Evolutionary conservation across 139 green algal genomes (phyloP), one percentile per base, ranked within the genome.

Genomic region (Pseudopediastrum boryanum): DNA sequence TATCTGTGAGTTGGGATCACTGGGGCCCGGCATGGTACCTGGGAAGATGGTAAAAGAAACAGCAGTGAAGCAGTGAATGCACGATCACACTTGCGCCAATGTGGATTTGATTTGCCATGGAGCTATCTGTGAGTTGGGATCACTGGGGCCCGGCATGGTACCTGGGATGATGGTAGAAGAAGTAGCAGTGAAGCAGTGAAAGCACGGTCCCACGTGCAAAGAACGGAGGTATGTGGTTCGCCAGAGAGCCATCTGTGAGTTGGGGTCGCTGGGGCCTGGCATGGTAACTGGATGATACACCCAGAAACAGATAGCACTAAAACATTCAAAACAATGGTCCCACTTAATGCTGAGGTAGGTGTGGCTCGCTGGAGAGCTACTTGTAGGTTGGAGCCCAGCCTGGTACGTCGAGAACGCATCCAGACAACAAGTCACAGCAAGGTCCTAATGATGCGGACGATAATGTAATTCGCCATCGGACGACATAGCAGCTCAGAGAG

Each of bases 341-440:
- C 19, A 5, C 16, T 16, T 21, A n/a, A 16, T n/a, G 48, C 48
- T 21, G 19, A 58, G 21, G 48, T 58, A 58, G 48, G 21, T 21
- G 21, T n/a, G 48, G 48, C 21, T n/a, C n/a, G n/a, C n/a, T n/a
- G n/a, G n/a, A n/a, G n/a, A n/a, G n/a, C n/a, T n/a, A n/a, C n/a
- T n/a, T n/a, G n/a, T n/a, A n/a, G 38, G 58, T 12, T 9, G 31
- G 21, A n/a, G n/a, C n/a, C n/a, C n/a, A n/a, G n/a, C n/a, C n/a
- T n/a, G n/a, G 48, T 58, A 77, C 51, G 29, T 78, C 71, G 46
- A 56, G 16, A 16, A 56, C 16, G 46, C 46, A 56, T 12, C 46
- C 13, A 16, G 16, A 16, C 46, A 56, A 56, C 46, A 56, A 56
- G 46, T 56, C 13, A 12, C 46, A 56, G 46, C 46, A 16, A n/a